Evolutionary conservation across 1,284 basidiomycete genomes (phyloP), one percentile per base, ranked within the genome.

Genomic region (Tylopilus sp.): DNA sequence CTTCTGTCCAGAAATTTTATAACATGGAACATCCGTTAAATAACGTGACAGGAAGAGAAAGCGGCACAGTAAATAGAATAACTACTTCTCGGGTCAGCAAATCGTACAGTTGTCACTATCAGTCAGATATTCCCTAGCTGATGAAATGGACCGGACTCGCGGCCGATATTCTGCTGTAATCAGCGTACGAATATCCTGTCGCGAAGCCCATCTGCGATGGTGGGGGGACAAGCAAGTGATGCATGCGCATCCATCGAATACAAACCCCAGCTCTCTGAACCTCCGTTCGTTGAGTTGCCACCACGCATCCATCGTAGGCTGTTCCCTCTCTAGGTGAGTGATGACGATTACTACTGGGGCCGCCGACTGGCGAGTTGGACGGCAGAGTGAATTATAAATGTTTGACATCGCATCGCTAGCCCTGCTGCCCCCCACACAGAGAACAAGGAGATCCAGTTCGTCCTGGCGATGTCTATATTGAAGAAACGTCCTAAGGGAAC

Each of bases 241-340:
- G 41, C 62, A 64, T 12, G 50, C 67, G 38, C 56, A 44, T 1
- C 53, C 63, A 7, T 61, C 57, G 35, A 70, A 67, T 15, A 19
- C 28, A 4, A 59, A 28, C 16, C 57, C 62, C 21, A 57, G 8
- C 1, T 35, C 1, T 9, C 11, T 16, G 5, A 67, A 52, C 12
- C 1, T 4, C 16, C 28, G 42, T 34, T 59, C 51, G 30, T 70
- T 70, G 6, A 6, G 5, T n/a, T 52, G 38, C 68, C 65, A 69
- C 65, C 65, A 69, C 2, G 51, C 16, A 1, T 69, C 65, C 67
- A 69, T 70, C 1, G 53, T 40, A 4, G 54, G 55, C 28, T 62
- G 55, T 10, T 5, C 12, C 25, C 38, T 49, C 43, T 70, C 67
- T 10, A 67, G 54, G 29, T 54, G 45, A 15, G 67, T 67, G 15